phyloP scores from a whole-genome alignment of 805 yeast species.

The Nakazawaea peltata region DNA sequence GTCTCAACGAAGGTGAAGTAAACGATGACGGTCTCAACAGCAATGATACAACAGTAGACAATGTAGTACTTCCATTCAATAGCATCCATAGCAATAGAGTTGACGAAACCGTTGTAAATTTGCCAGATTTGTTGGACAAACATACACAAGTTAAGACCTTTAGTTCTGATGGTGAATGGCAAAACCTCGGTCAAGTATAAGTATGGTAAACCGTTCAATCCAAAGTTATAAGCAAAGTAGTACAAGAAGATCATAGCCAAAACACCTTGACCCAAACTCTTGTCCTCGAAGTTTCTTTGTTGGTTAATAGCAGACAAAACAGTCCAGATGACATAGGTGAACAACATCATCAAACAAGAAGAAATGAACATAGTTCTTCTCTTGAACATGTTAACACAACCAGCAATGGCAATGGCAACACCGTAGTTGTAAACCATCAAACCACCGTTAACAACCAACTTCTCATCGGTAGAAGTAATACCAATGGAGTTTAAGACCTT shows the following conservation, averaged over 20 bases:
- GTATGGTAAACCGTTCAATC: slow-evolving; percentile 36
- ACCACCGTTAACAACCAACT: slow-evolving; percentile 43
- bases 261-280: slow-evolving; percentile 34
- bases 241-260: slow-evolving; percentile 43
- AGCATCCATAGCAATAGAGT: slow-evolving; percentile 28
- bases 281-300: slow-evolving; percentile 30
- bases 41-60: slow-evolving; percentile 23
- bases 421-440: slow-evolving; percentile 38
- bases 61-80: slow-evolving; percentile 28
- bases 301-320: slow-evolving; percentile 37
- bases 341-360: slow-evolving; percentile 28
- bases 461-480: slow-evolving; percentile 34
- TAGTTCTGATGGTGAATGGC: slow-evolving; percentile 17
- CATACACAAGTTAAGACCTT: slow-evolving; percentile 18
- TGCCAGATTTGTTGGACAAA: slow-evolving; percentile 17
- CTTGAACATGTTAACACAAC: slow-evolving; percentile 20
- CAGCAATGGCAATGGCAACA: slow-evolving; percentile 22
- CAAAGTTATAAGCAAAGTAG: slow-evolving; percentile 32
- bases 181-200: slow-evolving; percentile 35
- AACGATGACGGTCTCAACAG: slow-evolving; percentile 20
- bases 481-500: slow-evolving; percentile 46
- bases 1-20: slow-evolving; percentile 29
- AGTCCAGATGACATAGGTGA: slow-evolving; percentile 34
- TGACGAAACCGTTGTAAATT: slow-evolving; percentile 24
- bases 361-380: slow-evolving; percentile 29